Percentiles rank a stretch among this genome's conserved stretches.
These are phyloP conservation scores for Macrophomina tecta DNA, from an alignment of 2,329 filamentous ascomycete genomes.

Conservation along the genomic window DNA sequence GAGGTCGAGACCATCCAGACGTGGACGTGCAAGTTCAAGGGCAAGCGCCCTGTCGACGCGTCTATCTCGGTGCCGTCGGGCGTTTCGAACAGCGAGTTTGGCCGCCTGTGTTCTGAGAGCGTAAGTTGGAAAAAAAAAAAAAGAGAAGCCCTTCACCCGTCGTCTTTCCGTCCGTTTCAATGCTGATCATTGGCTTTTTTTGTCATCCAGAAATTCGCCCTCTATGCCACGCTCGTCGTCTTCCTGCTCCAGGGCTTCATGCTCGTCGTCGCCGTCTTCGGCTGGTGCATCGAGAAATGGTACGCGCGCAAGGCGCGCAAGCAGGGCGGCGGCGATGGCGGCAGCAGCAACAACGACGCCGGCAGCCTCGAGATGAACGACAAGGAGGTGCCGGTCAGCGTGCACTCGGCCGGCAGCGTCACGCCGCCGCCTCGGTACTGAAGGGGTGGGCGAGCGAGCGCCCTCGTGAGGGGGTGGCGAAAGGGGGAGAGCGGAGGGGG, in stretches of 20 bases:
- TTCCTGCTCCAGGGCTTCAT: constrained; percentile 47
- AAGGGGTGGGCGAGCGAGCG: background rate
- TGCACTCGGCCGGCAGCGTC: constrained; percentile 7
- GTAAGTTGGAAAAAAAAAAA: constrained; percentile 33
- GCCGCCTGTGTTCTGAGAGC: constrained; percentile 49
- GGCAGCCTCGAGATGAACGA: constrained; percentile 30
- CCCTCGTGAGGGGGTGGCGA: no score
- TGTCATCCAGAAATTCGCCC: constrained; percentile 48
- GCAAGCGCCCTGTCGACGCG: constrained; percentile 30
- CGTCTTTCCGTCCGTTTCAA: no score
- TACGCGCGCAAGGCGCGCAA: constrained; percentile 40
- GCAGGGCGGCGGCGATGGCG: constrained; percentile 31
- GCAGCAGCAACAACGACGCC: constrained; percentile 28
- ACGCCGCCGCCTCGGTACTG: constrained; percentile 20
- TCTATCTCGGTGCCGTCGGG: constrained; percentile 34
- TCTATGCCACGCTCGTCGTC: constrained; percentile 50
- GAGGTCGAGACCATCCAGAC: constrained; percentile 48
- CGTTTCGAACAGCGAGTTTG: constrained; percentile 46
- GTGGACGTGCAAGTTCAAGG: constrained; percentile 48
- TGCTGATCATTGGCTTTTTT: no score
- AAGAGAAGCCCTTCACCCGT: no score
- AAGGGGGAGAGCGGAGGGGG: background rate
- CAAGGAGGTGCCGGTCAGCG: constrained; percentile 14
- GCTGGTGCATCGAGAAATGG: constrained; percentile 47
- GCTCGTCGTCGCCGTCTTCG: constrained; percentile 41